Percentiles rank a stretch among this genome's conserved stretches.
These are phyloP conservation scores for Chlorociboria aeruginascens DNA, from an alignment of 495 filamentous ascomycete species.

Conservation along the genomic window DNA sequence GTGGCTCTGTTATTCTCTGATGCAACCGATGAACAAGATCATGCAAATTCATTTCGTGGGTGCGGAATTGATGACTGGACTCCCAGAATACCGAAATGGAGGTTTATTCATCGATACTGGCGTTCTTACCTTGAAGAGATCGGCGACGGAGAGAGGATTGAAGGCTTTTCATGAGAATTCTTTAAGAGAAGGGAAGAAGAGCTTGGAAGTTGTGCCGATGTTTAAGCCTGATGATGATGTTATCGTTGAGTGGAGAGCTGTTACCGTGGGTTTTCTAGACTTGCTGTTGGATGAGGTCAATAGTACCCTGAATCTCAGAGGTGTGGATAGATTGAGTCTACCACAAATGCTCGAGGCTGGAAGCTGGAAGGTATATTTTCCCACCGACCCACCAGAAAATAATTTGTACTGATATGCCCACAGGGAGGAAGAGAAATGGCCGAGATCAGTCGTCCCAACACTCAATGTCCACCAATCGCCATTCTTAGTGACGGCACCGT, in stretches of 20 bases:
- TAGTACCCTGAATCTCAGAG: slow-evolving; percentile 31
- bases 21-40: slow-evolving; percentile 74
- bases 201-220: slow-evolving; percentile 45
- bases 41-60: slow-evolving; percentile 69
- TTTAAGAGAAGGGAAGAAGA: slow-evolving; percentile 60
- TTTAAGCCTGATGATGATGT: slow-evolving; percentile 74
- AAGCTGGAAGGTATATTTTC: slow-evolving; percentile 69
- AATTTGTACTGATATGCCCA: slow-evolving; percentile 3
- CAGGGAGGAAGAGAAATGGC: slow-evolving; percentile 94
- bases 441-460: slow-evolving; percentile 89
- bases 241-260: slow-evolving; percentile 77
- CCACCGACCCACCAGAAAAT: background rate
- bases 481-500: slow-evolving; percentile 95
- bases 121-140: slow-evolving; percentile 60
- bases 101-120: slow-evolving; percentile 76
- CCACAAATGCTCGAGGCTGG: slow-evolving; percentile 80
- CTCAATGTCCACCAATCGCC: slow-evolving; percentile 92
- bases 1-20: slow-evolving; percentile 81
- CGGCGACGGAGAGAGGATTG: slow-evolving; percentile 54
- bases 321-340: slow-evolving; percentile 49
- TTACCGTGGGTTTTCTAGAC: slow-evolving; percentile 78
- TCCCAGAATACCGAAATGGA: slow-evolving; percentile 83
- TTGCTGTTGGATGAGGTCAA: slow-evolving; percentile 53
- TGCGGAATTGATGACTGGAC: slow-evolving; percentile 63
- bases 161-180: slow-evolving; percentile 61